Conservation (phyloP, 2,329 filamentous ascomycete species). For the Aspergillus eucalypticola region DNA sequence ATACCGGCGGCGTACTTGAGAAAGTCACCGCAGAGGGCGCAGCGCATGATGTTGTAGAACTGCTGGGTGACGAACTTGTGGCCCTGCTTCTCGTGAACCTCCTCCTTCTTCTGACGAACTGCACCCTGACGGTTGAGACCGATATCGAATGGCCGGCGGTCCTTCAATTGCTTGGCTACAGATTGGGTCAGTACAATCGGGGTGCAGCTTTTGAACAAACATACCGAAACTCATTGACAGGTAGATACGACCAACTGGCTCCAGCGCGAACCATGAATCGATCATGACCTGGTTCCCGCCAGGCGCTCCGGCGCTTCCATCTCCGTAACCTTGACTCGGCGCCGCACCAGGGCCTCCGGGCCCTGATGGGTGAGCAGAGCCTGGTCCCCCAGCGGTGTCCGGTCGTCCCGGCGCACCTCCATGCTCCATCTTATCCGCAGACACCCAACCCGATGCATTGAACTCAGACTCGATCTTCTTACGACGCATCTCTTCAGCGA, state of each 20-base stretch:
- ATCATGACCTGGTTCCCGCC: slow-evolving; percentile 54
- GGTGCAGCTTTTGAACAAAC: neutral
- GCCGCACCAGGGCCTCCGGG: slow-evolving; percentile 26
- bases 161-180: slow-evolving; percentile 78
- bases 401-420: slow-evolving; percentile 51
- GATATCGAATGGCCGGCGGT: slow-evolving; percentile 78
- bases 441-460: slow-evolving; percentile 93
- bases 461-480: slow-evolving; percentile 97
- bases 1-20: slow-evolving; percentile 98
- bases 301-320: slow-evolving; percentile 34
- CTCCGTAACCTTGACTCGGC: slow-evolving; percentile 30
- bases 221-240: slow-evolving; percentile 80
- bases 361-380: slow-evolving; percentile 29
- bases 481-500: slow-evolving; percentile 93
- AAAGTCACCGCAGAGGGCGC: slow-evolving; percentile 94
- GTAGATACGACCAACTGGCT: slow-evolving; percentile 90
- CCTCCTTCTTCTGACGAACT: slow-evolving; percentile 95
- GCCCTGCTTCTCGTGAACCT: slow-evolving; percentile 97
- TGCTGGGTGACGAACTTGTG: slow-evolving; percentile 99
- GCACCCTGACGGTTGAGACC: slow-evolving; percentile 94
- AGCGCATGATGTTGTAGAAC: slow-evolving; percentile 99
- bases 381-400: slow-evolving; percentile 56
- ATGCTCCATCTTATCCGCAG: slow-evolving; percentile 88
- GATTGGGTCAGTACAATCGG: slow-evolving; percentile 21
- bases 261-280: slow-evolving; percentile 95